Percentiles rank a stretch among this genome's conserved stretches.
These are phyloP conservation scores for Sugiyamaella neomexicana DNA, from an alignment of 1,139 yeast species.

Conservation along the genomic window DNA sequence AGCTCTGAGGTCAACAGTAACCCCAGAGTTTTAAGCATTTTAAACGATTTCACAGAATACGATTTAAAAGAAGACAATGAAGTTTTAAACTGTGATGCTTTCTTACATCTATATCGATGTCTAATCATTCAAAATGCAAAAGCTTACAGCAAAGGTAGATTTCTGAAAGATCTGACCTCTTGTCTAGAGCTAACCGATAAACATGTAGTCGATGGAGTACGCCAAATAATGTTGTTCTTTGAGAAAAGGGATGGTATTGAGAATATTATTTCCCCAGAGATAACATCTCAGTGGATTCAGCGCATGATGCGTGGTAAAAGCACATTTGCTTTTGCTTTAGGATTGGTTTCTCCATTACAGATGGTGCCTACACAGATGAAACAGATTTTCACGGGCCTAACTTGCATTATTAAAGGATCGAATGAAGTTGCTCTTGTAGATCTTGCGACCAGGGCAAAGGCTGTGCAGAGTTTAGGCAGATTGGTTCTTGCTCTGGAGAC, in stretches of 20 bases:
- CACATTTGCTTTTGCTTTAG: constrained; percentile 23
- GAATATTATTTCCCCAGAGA: not conserved
- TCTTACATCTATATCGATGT: constrained; percentile 21
- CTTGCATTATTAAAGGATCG: constrained; percentile 3
- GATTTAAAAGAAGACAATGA: constrained; percentile 27
- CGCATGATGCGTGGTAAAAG: constrained; percentile 22
- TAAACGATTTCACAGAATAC: constrained; percentile 21
- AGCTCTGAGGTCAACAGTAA: not conserved
- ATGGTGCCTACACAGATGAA: not conserved
- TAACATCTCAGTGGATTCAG: constrained; percentile 19
- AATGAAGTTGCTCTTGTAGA: constrained; percentile 10
- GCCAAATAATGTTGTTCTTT: not conserved
- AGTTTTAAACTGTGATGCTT: constrained; percentile 28
- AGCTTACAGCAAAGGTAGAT: not conserved
- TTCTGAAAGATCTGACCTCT: constrained; percentile 1
- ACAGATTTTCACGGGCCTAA: constrained; percentile 1
- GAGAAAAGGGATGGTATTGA: not conserved
- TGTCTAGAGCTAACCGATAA: constrained; percentile 6
- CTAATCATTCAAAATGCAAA: not conserved
- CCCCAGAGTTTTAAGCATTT: constrained; percentile 4
- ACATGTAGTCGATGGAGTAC: not conserved
- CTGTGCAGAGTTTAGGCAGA: constrained; percentile 20
- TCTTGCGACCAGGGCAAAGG: constrained; percentile 19
- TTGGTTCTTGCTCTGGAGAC: not conserved
- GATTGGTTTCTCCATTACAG: constrained; percentile 1